These are phyloP conservation scores for Backusella parvicylindrica DNA, from an alignment of 192 early-diverging fungal species.

Conservation along the genomic window DNA sequence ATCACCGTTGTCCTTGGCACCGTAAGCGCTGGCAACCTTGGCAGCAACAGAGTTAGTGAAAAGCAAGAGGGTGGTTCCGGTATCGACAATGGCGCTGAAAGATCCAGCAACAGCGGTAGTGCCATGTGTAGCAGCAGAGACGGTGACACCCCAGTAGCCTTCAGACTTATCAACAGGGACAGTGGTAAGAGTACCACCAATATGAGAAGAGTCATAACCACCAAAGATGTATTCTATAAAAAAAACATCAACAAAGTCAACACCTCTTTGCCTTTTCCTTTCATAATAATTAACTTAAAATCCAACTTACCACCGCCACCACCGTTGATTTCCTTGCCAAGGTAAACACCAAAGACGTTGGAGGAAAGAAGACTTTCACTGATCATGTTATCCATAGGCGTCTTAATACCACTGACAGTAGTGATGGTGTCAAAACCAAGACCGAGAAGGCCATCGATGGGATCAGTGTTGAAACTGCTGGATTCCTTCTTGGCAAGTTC, in stretches of 20 bases:
- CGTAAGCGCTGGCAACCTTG: slow-evolving; percentile 7
- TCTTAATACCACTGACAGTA: slow-evolving; percentile 23
- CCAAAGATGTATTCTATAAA: slow-evolving; percentile 45
- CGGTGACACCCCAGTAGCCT: slow-evolving; percentile 25
- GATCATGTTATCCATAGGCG: slow-evolving; percentile 51
- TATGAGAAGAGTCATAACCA: slow-evolving; percentile 33
- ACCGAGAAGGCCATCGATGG: slow-evolving; percentile 30
- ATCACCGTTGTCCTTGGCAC: slow-evolving; percentile 19
- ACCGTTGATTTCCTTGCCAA: slow-evolving; percentile 45
- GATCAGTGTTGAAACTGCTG: slow-evolving; percentile 1
- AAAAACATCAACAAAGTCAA: not conserved
- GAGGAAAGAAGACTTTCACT: slow-evolving; percentile 53
- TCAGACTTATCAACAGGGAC: slow-evolving; percentile 37
- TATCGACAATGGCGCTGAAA: slow-evolving; percentile 53
- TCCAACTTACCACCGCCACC: slow-evolving; percentile 16
- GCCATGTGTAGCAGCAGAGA: not conserved
- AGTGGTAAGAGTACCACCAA: slow-evolving; percentile 38
- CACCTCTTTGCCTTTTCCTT: not conserved
- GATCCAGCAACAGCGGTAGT: not conserved
- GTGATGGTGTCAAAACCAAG: slow-evolving; percentile 30
- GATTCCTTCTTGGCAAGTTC: slow-evolving; percentile 30
- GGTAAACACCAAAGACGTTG: slow-evolving; percentile 67
- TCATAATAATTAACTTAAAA: not conserved
- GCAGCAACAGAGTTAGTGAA: slow-evolving; percentile 31
- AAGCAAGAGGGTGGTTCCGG: slow-evolving; percentile 62